phyloP scores from a whole-genome alignment of 2,329 filamentous ascomycete species.

The Lasiodiplodia hormozganensis region DNA sequence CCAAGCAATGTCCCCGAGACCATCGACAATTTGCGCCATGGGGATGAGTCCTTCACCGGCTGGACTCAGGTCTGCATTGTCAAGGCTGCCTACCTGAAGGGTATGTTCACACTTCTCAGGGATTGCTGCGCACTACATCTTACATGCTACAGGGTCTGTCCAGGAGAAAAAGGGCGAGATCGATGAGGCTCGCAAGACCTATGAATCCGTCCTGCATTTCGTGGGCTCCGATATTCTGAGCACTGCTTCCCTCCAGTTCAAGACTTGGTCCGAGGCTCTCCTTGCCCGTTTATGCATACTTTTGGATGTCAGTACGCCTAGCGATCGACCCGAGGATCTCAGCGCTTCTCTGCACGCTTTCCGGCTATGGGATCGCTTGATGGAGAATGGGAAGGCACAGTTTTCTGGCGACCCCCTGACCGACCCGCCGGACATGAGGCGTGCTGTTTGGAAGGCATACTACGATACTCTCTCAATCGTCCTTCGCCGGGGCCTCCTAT shows the following conservation, averaged over 20 bases:
- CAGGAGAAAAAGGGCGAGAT: slow-evolving; percentile 51
- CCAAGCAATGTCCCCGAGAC: slow-evolving; percentile 64
- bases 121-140: neutral
- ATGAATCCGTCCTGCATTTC: slow-evolving; percentile 70
- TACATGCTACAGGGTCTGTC: slow-evolving; percentile 49
- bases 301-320: slow-evolving; percentile 63
- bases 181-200: slow-evolving; percentile 70
- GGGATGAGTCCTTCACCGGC: slow-evolving; percentile 59
- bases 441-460: slow-evolving; percentile 83
- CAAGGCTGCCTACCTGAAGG: slow-evolving; percentile 79
- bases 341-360: slow-evolving; percentile 55
- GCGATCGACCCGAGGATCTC: slow-evolving; percentile 38
- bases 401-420: slow-evolving; percentile 34
- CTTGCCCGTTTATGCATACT: slow-evolving; percentile 78
- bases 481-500: slow-evolving; percentile 70
- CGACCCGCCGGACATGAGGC: slow-evolving; percentile 46
- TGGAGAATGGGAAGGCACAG: slow-evolving; percentile 48
- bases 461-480: slow-evolving; percentile 81
- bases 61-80: slow-evolving; percentile 86
- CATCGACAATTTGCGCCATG: slow-evolving; percentile 33
- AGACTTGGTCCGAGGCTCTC: slow-evolving; percentile 80
- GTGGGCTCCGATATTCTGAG: slow-evolving; percentile 65
- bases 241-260: slow-evolving; percentile 61
- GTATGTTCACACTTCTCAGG: slow-evolving; percentile 53
- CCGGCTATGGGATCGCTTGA: slow-evolving; percentile 73